Evolutionary conservation across 1,139 yeast species (phyloP), one percentile per base, ranked within the genome.

Genomic region (Yamadazyma oceani): DNA sequence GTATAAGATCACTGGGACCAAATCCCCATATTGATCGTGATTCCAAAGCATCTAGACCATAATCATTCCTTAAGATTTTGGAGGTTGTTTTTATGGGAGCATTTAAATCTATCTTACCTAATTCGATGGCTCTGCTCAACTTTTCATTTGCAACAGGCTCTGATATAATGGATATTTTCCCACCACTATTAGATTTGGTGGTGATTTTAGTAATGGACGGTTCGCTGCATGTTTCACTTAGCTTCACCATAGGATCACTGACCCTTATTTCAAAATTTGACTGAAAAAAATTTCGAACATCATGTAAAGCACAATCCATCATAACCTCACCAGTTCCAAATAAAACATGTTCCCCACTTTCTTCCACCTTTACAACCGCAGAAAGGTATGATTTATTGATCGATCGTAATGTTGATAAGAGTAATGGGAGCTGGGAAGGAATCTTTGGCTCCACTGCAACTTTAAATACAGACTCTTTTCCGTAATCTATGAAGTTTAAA

Each of bases 261-360:
- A 89, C 84, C 53, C 82, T 85, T 38, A 92, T 78, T 36, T 84
- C 86, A 35, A 89, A 69, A 33, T 78, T 78, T 35, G 67, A 57
- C 0, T 85, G 75, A 54, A 71, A 75, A 43, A 81, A 57, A 14
- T 66, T 58, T 44, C 97, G 68, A 33, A 92, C 62, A 53, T 88
- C 97, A 58, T 83, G 87, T 37, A 94, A 58, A 21, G 85, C 66
- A 49, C 95, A 86, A 58, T 94, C 98, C 63, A 94, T 60, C 54
- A 86, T 88, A 13, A 92, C 54, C 55, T 94, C 98, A 4, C 98
- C 98, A 3, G 89, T 79, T 0, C 94, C 96, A 21, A 82, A 55
- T 2, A 94, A 57, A 0, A 82, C 80, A 56, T 85, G 88, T 51
- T 90, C 97, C 1, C 97, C 97, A 40, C 90, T 84, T 48, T 86